These are phyloP conservation scores for Coelastrella sp. DNA, from an alignment of 139 green algal genomes.

Conservation along the genomic window DNA sequence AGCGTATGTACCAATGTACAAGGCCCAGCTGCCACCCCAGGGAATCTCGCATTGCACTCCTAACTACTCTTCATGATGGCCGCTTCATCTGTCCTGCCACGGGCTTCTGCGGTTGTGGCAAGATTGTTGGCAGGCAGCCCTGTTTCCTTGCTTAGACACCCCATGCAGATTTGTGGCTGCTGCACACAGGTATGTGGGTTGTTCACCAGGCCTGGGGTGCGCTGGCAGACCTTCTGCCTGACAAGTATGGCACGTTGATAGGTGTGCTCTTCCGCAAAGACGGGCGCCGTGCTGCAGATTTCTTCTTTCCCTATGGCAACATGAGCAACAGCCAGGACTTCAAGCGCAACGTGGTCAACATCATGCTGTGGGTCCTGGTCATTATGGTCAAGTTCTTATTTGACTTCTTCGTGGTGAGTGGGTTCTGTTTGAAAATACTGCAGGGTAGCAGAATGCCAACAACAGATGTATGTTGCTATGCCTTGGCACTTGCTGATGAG, in stretches of 20 bases:
- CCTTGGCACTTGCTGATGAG: no score
- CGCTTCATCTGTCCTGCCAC: no score
- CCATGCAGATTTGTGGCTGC: not conserved
- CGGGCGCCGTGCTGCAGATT: constrained; percentile 2
- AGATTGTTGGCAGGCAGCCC: no score
- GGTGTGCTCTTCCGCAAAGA: not conserved
- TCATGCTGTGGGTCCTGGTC: constrained; percentile 17
- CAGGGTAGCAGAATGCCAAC: no score
- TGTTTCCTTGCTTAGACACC: no score
- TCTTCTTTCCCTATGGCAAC: constrained; percentile 21
- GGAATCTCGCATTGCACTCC: no score
- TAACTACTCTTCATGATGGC: no score
- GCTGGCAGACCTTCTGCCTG: not conserved
- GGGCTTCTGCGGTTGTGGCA: no score
- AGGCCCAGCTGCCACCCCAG: no score
- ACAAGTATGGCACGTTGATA: not conserved
- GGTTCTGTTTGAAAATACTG: not conserved
- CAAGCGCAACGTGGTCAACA: constrained; percentile 4
- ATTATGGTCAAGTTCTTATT: constrained; percentile 29
- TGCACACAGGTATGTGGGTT: not conserved
- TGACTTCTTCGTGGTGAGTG: constrained; percentile 43
- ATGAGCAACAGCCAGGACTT: constrained; percentile 19
- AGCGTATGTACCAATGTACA: no score
- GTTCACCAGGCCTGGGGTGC: not conserved
- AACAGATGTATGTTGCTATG: no score